These are phyloP conservation scores for Penstemon davidsonii DNA, from an alignment of 257 asterid genomes.

Conservation along the genomic window DNA sequence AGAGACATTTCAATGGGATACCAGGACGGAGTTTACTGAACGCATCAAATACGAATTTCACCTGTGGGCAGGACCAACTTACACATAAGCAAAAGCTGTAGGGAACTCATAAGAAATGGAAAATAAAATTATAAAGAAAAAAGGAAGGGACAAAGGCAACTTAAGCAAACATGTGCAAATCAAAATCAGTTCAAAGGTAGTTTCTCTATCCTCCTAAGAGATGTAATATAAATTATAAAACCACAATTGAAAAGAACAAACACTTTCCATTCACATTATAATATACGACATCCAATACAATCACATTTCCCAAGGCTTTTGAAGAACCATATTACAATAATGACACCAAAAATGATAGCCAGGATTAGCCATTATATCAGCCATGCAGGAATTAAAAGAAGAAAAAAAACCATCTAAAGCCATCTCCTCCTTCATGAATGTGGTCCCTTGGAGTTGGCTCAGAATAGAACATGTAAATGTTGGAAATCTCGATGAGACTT, in stretches of 20 bases:
- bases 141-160: not conserved
- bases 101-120: not conserved
- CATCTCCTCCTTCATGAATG: slow-evolving; percentile 3
- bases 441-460: not conserved
- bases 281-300: not conserved
- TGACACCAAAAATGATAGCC: not conserved
- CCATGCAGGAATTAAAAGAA: not conserved
- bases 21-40: slow-evolving; percentile 98
- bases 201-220: not conserved
- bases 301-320: not conserved
- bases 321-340: not conserved
- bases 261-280: not conserved
- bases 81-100: slow-evolving; percentile 16
- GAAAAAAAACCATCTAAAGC: not conserved
- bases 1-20: slow-evolving; percentile 77
- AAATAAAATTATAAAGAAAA: not conserved
- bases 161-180: not conserved
- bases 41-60: slow-evolving; percentile 71
- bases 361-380: not conserved
- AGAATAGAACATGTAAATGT: not conserved
- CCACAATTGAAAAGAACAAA: not conserved
- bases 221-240: not conserved
- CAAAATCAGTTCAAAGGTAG: not conserved
- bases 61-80: slow-evolving; percentile 47
- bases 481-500: slow-evolving; percentile 11